Evolutionary conservation across 2,329 filamentous ascomycete genomes (phyloP), one percentile per base, ranked within the genome.

Genomic region (Colletotrichum agaves): DNA sequence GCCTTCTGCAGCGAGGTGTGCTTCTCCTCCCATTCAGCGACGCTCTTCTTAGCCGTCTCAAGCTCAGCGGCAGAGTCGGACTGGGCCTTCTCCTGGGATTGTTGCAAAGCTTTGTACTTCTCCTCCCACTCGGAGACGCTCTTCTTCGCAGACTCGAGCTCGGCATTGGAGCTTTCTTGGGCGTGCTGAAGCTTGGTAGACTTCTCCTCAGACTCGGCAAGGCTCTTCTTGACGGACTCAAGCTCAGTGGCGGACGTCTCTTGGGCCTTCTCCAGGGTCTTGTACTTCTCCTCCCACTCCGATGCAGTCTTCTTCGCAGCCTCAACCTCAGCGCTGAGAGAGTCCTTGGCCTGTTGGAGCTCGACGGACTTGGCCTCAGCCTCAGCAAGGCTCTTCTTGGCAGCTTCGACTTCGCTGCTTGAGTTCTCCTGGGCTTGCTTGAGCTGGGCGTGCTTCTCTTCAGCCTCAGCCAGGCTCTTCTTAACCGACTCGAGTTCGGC

Each of bases 31-130:
- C 71, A 60, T 23, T 75, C 71, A 17, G 72, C 69, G 3, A 78
- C 67, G 11, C 74, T 74, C 60, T 76, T 72, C 66, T 77, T 73
- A 3, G 75, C 70, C 11, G 75, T 69, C 3, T 69, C 71, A 21
- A 76, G 52, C 56, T 78, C 75, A 19, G 73, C 73, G n/a, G 75
- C 75, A 13, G 78, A 73, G 44, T 76, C 69, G 41, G 73, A 75
- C 72, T 77, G 75, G 4, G 74, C 61, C 55, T 69, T 66, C 15
- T 74, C 72, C 61, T 72, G 69, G 15, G 72, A 69, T 69, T 76
- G 71, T 61, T 75, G 69, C 3, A 75, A 61, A 3, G 74, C 71
- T 47, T 73, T 71, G 27, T 74, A 72, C 70, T 78, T 78, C 63
- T 76, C 74, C 63, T 76, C 62, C 11, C 73, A 72, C 17, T 76